A percentile compares a stretch with the other conserved stretches of the same genome.
Conservation (phyloP, 2,329 filamentous ascomycete genomes). For the Apiospora aurea region DNA sequence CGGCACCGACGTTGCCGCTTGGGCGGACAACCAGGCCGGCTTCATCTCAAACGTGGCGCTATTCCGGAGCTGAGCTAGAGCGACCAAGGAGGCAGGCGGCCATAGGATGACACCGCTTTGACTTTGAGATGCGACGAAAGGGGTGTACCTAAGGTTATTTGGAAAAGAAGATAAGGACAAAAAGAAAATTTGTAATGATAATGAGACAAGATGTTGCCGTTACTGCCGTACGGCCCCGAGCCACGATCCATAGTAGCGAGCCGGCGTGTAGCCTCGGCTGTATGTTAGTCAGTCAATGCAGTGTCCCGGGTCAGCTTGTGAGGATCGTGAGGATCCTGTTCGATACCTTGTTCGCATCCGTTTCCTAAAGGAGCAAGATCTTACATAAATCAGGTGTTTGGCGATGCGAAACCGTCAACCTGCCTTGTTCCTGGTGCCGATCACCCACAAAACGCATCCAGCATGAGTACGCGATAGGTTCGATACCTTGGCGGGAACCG, state of each 20-base stretch:
- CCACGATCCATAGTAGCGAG: neutral
- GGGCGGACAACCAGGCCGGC: slow-evolving; percentile 47
- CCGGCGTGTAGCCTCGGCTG: neutral
- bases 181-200: slow-evolving; percentile 15
- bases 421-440: neutral
- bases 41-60: slow-evolving; percentile 48
- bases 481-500: neutral
- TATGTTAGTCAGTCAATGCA: neutral
- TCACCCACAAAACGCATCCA: neutral
- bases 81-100: neutral
- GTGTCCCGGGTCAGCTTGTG: neutral
- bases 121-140: neutral
- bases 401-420: neutral
- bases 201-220: slow-evolving; percentile 5
- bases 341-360: neutral
- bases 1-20: slow-evolving; percentile 44
- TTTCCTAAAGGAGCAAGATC: neutral
- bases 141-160: neutral
- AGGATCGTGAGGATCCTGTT: neutral
- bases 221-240: neutral
- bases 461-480: neutral
- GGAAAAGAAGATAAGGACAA: neutral
- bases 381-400: neutral
- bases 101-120: slow-evolving; percentile 21
- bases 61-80: slow-evolving; percentile 30